Evolutionary conservation across 1,284 basidiomycete species (phyloP), one percentile per base, ranked within the genome.

Genomic region (Ceratobasidium sp.): DNA sequence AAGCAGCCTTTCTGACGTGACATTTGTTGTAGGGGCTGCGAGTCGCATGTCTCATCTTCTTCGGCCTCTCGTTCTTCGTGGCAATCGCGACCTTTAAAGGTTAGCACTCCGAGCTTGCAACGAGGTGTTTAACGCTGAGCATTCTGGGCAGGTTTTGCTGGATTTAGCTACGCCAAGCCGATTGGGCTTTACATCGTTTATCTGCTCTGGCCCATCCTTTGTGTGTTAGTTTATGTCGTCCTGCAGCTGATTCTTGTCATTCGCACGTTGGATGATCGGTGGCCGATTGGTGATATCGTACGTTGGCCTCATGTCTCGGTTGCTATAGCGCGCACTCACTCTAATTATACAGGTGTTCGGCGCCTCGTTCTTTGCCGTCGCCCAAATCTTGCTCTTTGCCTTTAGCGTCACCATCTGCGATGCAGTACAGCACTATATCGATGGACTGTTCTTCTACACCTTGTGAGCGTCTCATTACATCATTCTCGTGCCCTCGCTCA

Each of bases 241-340:
- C 95, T 94, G 2, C 98, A 99, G 85, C 91, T 99, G 77, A 86
- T 99, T 81, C 93, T 99, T 79, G 97, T 99, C 78, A 91, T 99
- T 85, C 93, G 98, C 68, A 99, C 97, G 9, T 90, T 99, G 59
- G 97, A 99, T 83, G 98, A 99, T 86, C 91, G 97, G 78, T 99
- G 98, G 97, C 96, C 97, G 15, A 93, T 99, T 78, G 95, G 95
- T 78, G 95, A 96, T 85, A 96, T 98, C 85, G 71, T 75, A 65
- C 46, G 71, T 62, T 46, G 33, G 13, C 33, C 17, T 44, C n/a
- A 46, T 38, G 40, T 6, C n/a, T 38, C 59, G 10, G 13, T 12
- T 13, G 62, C 59, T 33, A 26, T 26, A n/a, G 33, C 4, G 9
- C 17, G 62, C 23, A 56, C 48, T 42, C 20, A 65, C 13, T 40